Evolutionary conservation across 306 rosid genomes (phyloP).

Genomic region (Fragaria ananassa): DNA sequence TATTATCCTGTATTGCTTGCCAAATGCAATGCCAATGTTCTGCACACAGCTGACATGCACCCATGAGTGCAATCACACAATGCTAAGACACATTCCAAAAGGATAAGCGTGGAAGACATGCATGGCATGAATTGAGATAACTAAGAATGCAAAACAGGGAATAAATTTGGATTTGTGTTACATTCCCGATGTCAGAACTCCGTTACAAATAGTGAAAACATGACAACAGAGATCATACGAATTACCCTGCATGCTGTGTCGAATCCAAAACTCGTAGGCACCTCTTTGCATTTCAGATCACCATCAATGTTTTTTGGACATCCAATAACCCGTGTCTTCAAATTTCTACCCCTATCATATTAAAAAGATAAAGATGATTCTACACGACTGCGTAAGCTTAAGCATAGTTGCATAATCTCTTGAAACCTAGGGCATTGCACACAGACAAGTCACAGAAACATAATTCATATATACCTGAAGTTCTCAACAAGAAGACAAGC

Average conservation of each 20-base stretch:
- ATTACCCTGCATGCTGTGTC: constrained; percentile 95
- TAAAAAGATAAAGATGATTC: not conserved
- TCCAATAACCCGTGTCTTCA: constrained; percentile 77
- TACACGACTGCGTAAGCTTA: not conserved
- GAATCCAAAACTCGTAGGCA: constrained; percentile 88
- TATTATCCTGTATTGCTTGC: not conserved
- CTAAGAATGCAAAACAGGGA: not conserved
- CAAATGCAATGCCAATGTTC: not conserved
- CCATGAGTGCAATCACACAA: not conserved
- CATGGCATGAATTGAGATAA: not conserved
- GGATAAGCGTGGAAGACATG: not conserved
- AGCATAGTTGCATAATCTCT: not conserved
- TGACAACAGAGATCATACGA: not conserved
- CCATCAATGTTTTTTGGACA: constrained; percentile 96
- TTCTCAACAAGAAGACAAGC: constrained; percentile 92
- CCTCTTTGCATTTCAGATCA: constrained; percentile 86
- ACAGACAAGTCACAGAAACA: not conserved
- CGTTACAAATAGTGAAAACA: not conserved
- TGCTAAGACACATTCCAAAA: not conserved
- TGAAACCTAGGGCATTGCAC: not conserved
- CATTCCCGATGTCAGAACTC: not conserved
- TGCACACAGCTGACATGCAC: not conserved
- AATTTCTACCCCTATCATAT: constrained; percentile 54
- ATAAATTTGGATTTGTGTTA: not conserved
- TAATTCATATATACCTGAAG: constrained; percentile 51